Evolutionary conservation across 768 basidiomycete genomes (phyloP), one percentile per base, ranked within the genome.

Genomic region (Coprinopsis cinerea): DNA sequence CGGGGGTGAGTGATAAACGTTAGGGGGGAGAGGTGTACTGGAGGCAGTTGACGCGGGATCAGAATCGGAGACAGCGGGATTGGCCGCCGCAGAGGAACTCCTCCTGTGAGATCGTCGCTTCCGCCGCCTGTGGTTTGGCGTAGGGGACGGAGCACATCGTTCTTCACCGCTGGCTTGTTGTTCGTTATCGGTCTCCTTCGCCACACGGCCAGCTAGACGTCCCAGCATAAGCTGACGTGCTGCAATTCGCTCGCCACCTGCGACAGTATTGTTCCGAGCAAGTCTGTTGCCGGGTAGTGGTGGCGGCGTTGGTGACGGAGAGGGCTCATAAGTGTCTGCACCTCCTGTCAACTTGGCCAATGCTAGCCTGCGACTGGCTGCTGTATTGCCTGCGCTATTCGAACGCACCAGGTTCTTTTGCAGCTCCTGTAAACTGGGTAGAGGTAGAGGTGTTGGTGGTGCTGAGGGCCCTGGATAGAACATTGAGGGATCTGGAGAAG

Each of bases 311-410:
- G 80, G 77, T 2, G 81, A 80, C 9, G 85, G 79, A 20, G 79
- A 73, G 40, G 78, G 70, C 51, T 86, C 84, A 53, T 81, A 78
- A 3, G 74, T 69, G 53, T 88, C 86, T 42, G 76, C 74, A 23
- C 83, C 85, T 34, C 88, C 87, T 1, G 86, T 92, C 48, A 96
- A 72, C 63, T 92, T 93, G 54, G 82, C 82, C 79, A 95, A 81
- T 3, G 92, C 92, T 65, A 82, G 70, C 57, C 80, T 77, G 41
- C 87, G 71, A 26, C 71, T 70, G 25, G 81, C 82, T 60, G 85
- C 78, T 44, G 83, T 78, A 46, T 85, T 77, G 18, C 86, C 88
- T n/a, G 88, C 89, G 59, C 92, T 94, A 62, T 94, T 93, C 1
- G 93, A 94, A 17, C 93, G 83, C 60, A 89, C 83, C 2, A 96